Evolutionary conservation across 345 rosid genomes (phyloP), one percentile per base, ranked within the genome.

Genomic region (Rhodomyrtus tomentosa): DNA sequence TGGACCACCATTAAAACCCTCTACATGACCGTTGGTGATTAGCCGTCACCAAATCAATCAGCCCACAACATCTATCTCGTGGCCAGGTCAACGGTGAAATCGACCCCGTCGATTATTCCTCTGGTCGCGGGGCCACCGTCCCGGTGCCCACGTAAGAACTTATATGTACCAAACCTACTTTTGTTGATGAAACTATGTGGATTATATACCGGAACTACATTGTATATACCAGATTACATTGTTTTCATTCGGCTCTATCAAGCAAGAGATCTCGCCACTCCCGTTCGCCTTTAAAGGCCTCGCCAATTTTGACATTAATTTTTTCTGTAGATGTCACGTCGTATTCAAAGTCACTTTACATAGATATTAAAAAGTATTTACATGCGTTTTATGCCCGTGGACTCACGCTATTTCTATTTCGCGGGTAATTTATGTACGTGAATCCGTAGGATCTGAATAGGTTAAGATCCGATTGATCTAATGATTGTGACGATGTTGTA

Each of bases 271-370:
- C 76, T 62, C 42, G 18, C 42, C 2, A 1, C 20, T 4, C 11
- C 36, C 12, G 0, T 16, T 21, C 22, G 1, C 15, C 6, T n/a
- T 59, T n/a, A 0, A 13, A 58, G 36, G 0, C 6, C 13, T 13
- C 4, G 15, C 0, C 6, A 58, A 58, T 12, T 58, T 27, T 14
- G 36, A 58, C 20, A 5, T 1, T 56, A 5, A 1, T 2, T 6
- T n/a, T 27, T 14, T 15, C 1, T 6, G 49, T 45, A 45, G 10
- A 59, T 0, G 2, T 0, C 0, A 22, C 1, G 6, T 15, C 40
- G 3, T 15, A 22, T 29, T 27, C 16, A 40, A 16, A 3, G 21
- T 2, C 11, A 59, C 36, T 29, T 18, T 2, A 18, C 8, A 32
- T 0, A 6, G 0, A 68, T 18, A 9, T 32, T 3, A 16, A 62